Base-by-base conservation (phyloP, 306 rosid genomes). In the Pyrus pyrifolia region DNA sequence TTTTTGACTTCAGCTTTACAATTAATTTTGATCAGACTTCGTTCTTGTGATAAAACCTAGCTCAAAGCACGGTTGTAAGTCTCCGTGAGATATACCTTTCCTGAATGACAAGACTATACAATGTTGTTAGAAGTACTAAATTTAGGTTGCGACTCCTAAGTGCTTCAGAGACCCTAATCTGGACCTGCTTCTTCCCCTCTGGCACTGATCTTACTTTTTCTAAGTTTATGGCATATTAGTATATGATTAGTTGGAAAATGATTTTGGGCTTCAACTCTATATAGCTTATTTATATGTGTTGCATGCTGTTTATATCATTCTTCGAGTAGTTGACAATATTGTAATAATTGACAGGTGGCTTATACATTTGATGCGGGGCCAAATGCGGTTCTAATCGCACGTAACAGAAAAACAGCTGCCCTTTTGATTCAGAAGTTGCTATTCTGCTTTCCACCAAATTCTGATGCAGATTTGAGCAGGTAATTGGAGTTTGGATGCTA, bases 341-440 rank as follows among this genome's bases (percentile, higher is more conserved):
- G 30, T 67, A 72, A 55, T 65, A 70, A 78, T 59, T 59, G 72
- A 46, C 87, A 95, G 99, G 99, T 95, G 80, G 97, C 99, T 55
- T 95, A 95, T 78, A 95, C 99, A 73, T 95, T 95, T 81, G 99
- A 95, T 84, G 99, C 99, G n/a, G 98, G 98, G 60, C 97, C 98
- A 6, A 94, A 94, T 79, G 97, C 98, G 0, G 98, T 94, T 79
- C 76, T 94, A 52, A 89, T 94, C 59, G 98, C 98, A 40, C 96
- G 97, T 45, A 79, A 91, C 66, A 86, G 98, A 71, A 74, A 94
- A 87, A 76, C 93, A 57, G 97, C 98, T 57, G 65, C 93, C 76
- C 86, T 82, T 77, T 90, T 94, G 89, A 81, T 94, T 85, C 95
- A 89, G 85, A 90, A 87, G 89, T 84, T 94, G 73, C 95, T 94